Evolutionary conservation across 345 rosid genomes (phyloP).

Genomic region (Eucalyptus erythrocorys): DNA sequence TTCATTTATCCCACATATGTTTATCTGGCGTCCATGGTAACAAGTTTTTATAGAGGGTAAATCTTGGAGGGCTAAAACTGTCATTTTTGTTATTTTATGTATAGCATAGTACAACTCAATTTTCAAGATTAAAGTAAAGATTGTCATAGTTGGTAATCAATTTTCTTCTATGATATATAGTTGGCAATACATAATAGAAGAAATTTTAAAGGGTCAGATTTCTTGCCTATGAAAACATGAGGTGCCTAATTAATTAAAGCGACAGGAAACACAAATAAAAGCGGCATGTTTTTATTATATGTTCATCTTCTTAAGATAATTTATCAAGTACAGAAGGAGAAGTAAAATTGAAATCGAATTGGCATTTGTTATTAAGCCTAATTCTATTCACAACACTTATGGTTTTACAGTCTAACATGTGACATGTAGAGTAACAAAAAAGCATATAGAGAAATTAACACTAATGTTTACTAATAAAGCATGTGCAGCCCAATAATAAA

Average conservation of each 20-base stretch:
- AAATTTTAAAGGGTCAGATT: not conserved
- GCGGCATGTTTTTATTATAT: not conserved
- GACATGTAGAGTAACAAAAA: not conserved
- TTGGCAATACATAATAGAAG: not conserved
- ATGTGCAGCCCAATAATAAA: not conserved
- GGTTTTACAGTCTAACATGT: not conserved
- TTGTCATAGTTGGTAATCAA: not conserved
- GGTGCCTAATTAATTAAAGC: not conserved
- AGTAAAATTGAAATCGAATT: not conserved
- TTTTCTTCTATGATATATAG: not conserved
- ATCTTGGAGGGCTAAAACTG: not conserved
- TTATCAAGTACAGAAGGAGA: not conserved
- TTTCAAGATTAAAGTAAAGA: not conserved
- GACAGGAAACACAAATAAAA: not conserved
- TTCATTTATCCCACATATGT: not conserved
- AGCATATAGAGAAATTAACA: not conserved
- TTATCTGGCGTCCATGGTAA: not conserved
- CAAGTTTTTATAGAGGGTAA: not conserved
- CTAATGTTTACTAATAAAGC: not conserved
- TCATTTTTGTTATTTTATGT: not conserved
- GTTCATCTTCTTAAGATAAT: not conserved
- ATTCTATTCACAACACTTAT: not conserved
- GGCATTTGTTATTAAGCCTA: not conserved
- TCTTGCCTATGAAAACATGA: no score
- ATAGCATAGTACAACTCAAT: no score